Evolutionary conservation across 345 rosid genomes (phyloP).

Genomic region (Pistacia vera): DNA sequence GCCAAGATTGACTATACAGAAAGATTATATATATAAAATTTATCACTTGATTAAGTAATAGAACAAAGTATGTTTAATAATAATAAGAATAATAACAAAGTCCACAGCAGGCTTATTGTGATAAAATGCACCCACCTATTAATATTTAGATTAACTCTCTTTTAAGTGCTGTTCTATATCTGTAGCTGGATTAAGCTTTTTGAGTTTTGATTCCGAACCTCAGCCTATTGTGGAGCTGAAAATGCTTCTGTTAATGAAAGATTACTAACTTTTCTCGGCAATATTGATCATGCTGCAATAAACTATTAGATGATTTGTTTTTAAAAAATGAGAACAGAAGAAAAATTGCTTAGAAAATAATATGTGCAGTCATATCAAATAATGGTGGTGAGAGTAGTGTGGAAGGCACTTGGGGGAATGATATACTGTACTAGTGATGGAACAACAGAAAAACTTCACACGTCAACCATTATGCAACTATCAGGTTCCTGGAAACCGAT

Average conservation of each 20-base stretch:
- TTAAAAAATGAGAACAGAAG: background rate
- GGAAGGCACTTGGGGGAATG: conserved; percentile 22
- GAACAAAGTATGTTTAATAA: background rate
- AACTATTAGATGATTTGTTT: background rate
- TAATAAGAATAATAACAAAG: background rate
- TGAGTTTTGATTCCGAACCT: no score
- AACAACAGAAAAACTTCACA: conserved; percentile 6
- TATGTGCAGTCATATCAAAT: conserved; percentile 13
- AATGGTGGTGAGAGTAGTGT: background rate
- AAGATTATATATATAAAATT: conserved; percentile 12
- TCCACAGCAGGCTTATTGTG: background rate
- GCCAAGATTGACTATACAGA: conserved; percentile 51
- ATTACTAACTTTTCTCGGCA: background rate
- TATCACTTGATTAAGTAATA: conserved; percentile 21
- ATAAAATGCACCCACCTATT: background rate
- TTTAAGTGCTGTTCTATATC: no score
- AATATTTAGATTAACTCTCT: no score
- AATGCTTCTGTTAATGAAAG: background rate
- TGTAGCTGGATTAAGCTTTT: no score
- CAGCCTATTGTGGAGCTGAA: background rate
- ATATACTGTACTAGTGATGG: background rate
- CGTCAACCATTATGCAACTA: conserved; percentile 17
- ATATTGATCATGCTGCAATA: background rate
- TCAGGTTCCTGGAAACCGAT: background rate
- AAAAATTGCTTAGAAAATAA: background rate